A percentile compares a stretch with the other conserved stretches of the same genome.
These are phyloP conservation scores for Cinnamomum chago DNA, from an alignment of 164 flowering plant species.

Conservation along the genomic window DNA sequence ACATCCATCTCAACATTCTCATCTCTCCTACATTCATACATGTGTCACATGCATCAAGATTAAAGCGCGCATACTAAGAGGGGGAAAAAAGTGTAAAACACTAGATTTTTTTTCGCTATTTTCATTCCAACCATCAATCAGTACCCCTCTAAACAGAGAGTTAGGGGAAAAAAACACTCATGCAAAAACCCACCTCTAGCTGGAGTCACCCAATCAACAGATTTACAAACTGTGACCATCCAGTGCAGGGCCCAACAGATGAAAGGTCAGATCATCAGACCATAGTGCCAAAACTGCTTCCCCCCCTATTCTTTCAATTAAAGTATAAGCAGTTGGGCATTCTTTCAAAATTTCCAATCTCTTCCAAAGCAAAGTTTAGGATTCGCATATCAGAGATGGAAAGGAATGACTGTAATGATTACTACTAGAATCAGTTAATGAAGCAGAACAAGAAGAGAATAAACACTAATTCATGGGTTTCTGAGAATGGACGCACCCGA, in stretches of 20 bases:
- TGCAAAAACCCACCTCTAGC: not conserved
- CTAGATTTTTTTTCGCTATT: no score
- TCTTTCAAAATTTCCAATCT: no score
- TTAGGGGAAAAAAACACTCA: not conserved
- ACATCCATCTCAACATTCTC: no score
- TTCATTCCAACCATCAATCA: no score
- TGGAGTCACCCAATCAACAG: not conserved
- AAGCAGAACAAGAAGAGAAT: not conserved
- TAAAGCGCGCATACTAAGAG: not conserved
- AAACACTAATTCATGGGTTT: not conserved
- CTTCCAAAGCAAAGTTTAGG: no score
- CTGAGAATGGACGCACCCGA: conserved; percentile 44
- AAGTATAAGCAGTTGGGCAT: no score
- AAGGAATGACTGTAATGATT: no score
- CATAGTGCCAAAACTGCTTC: not conserved
- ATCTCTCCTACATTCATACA: not conserved
- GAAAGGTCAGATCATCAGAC: not conserved
- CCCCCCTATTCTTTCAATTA: not conserved
- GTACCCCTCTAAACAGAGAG: not conserved
- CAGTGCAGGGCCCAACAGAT: not conserved
- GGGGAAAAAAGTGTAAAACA: not conserved
- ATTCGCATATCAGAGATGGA: not conserved
- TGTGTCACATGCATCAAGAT: not conserved
- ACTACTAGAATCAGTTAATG: not conserved
- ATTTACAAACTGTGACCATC: not conserved